phyloP scores from a whole-genome alignment of 1,139 yeast species.

The Hemisphaericaspora xylofermentans region DNA sequence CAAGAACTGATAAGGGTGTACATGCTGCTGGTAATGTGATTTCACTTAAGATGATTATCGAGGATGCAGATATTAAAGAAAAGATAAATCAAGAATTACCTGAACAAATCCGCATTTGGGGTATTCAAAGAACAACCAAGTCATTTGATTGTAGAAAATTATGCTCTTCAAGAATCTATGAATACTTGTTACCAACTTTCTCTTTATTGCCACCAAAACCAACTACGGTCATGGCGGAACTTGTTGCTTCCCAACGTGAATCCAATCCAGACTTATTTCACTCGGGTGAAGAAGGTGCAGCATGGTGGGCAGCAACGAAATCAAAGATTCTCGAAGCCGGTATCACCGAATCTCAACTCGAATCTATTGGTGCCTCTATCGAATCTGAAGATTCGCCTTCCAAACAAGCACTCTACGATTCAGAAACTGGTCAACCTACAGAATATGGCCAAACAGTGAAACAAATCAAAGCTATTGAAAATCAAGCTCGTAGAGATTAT shows the following conservation, averaged over 20 bases:
- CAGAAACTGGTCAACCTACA: slow-evolving; percentile 36
- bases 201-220: slow-evolving; percentile 91
- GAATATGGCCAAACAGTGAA: slow-evolving; percentile 48
- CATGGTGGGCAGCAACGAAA: slow-evolving; percentile 68
- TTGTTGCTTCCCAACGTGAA: slow-evolving; percentile 52
- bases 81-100: slow-evolving; percentile 78
- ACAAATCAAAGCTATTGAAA: slow-evolving; percentile 64
- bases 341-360: slow-evolving; percentile 47
- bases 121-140: slow-evolving; percentile 83
- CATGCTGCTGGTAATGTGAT: slow-evolving; percentile 98
- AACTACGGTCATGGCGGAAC: slow-evolving; percentile 57
- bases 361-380: slow-evolving; percentile 6
- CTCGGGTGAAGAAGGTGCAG: slow-evolving; percentile 59
- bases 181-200: slow-evolving; percentile 88
- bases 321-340: slow-evolving; percentile 43
- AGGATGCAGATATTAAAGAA: slow-evolving; percentile 72
- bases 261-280: slow-evolving; percentile 56
- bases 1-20: slow-evolving; percentile 97
- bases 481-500: slow-evolving; percentile 64
- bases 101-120: slow-evolving; percentile 89
- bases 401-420: slow-evolving; percentile 1
- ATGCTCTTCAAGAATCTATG: slow-evolving; percentile 93
- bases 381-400: slow-evolving; percentile 11
- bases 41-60: slow-evolving; percentile 83
- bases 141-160: slow-evolving; percentile 92